phyloP scores from a whole-genome alignment of 169 alveolate species.

The Perkinsus chesapeaki region DNA sequence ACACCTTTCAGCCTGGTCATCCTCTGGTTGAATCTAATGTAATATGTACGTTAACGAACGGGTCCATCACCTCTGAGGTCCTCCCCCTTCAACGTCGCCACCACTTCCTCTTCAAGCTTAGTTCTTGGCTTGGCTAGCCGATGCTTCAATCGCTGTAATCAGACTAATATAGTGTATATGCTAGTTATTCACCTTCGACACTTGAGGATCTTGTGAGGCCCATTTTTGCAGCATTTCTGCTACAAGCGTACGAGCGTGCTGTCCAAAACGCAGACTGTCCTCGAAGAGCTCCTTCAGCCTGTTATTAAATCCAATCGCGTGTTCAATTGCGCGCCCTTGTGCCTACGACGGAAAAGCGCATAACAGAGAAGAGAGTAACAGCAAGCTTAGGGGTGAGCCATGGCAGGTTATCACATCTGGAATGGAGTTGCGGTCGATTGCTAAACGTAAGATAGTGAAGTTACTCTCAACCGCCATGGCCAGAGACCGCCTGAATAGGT shows the following conservation, averaged over 20 bases:
- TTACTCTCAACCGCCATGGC: background rate
- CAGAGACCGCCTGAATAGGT: background rate
- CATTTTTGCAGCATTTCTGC: background rate
- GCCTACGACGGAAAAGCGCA: no score
- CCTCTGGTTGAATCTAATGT: no score
- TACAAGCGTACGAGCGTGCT: background rate
- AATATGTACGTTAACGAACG: no score
- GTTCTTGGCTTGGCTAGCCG: background rate
- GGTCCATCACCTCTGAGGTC: no score
- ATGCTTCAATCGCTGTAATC: background rate
- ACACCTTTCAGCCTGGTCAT: no score
- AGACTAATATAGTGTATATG: background rate
- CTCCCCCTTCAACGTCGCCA: no score
- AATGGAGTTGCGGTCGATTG: background rate
- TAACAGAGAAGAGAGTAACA: no score
- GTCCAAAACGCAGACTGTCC: background rate
- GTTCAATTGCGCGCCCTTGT: background rate
- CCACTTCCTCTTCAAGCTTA: background rate
- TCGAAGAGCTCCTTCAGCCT: background rate
- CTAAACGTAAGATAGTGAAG: background rate
- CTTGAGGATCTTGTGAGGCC: background rate
- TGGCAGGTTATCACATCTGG: background rate
- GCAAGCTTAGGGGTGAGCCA: no score
- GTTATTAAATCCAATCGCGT: background rate
- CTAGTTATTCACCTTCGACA: background rate